Percentiles rank a stretch among this genome's conserved stretches.
phyloP scores from a whole-genome alignment of 164 flowering plant genomes.

The Kalanchoe fedtschenkoi region DNA sequence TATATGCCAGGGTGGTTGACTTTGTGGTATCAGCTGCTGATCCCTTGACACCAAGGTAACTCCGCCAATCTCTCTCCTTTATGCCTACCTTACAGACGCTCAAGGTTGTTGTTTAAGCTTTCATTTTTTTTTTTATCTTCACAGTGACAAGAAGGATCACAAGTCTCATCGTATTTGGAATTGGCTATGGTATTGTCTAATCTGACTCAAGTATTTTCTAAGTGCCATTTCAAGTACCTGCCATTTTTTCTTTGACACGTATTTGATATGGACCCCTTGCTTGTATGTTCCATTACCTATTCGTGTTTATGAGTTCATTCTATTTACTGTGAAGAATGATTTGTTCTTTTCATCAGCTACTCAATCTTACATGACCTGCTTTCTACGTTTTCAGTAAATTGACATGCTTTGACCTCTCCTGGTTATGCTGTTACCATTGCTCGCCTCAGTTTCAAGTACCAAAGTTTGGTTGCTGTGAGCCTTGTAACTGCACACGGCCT shows the following conservation, averaged over 20 bases:
- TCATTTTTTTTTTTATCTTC: background rate
- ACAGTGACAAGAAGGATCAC: slow-evolving; percentile 2
- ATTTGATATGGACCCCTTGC: background rate
- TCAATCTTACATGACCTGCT: background rate
- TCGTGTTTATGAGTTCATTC: too few species aligned
- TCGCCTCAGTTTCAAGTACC: background rate
- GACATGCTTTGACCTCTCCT: background rate
- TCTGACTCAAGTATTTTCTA: background rate
- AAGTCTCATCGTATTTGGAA: slow-evolving; percentile 2
- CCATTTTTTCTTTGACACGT: background rate
- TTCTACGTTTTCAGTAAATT: background rate
- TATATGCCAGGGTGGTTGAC: slow-evolving; percentile 6
- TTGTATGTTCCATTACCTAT: too few species aligned
- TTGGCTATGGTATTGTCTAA: slow-evolving; percentile 8
- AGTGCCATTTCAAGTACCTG: background rate
- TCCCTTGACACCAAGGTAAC: slow-evolving; percentile 11
- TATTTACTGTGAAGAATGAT: background rate
- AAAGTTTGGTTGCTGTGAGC: background rate
- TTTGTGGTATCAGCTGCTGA: slow-evolving; percentile 5
- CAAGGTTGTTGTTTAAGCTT: too few species aligned
- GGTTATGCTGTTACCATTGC: slow-evolving; percentile 7
- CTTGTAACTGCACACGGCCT: background rate
- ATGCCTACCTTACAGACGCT: background rate
- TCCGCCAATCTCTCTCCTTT: too few species aligned
- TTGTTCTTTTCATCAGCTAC: background rate